Evolutionary conservation across 495 filamentous ascomycete genomes (phyloP), one percentile per base, ranked within the genome.

Genomic region (Lichenothelia convexa): DNA sequence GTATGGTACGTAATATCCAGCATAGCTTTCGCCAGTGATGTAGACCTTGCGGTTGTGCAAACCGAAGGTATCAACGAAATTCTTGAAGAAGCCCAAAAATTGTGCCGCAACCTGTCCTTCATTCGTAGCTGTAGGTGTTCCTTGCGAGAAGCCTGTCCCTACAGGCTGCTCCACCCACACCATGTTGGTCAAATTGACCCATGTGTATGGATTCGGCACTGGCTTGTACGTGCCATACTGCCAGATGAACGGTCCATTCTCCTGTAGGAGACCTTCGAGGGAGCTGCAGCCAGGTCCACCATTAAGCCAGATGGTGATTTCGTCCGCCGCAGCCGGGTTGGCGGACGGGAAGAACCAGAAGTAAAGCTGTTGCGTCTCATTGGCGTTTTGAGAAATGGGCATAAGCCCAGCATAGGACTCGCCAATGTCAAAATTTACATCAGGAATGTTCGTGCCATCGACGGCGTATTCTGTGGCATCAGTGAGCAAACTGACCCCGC

Each of bases 1-100:
- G 47, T 87, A 91, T 0, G 82, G 78, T 24, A 83, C 73, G 44
- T 86, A 91, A 38, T 63, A 62, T 4, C 82, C 82, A 16, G 76
- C 80, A 50, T 73, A 77, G 36, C 60, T 66, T 46, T 77, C 72
- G 6, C 73, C 73, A 2, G 72, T 67, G 33, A 77, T 59, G 38
- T 65, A 75, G 32, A 77, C 63, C 51, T 70, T 73, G 50, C 58
- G 65, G 36, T 66, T 66, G 42, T 73, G 63, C 39, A 76, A 62
- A 3, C 63, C 67, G 39, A 76, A 78, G 1, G 58, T 63, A 31
- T 70, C 52, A 16, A 73, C 52, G 43, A 71, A 77, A 50, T 75
- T 76, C 58, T 69, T 70, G 51, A 64, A 76, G 55, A 75, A 77
- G 35, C 67, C 65, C 4, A 70, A 36, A 47, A 78, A 78, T 32